Evolutionary conservation across 305 asterid species (phyloP).

Genomic region (Stenogyne calaminthoides): DNA sequence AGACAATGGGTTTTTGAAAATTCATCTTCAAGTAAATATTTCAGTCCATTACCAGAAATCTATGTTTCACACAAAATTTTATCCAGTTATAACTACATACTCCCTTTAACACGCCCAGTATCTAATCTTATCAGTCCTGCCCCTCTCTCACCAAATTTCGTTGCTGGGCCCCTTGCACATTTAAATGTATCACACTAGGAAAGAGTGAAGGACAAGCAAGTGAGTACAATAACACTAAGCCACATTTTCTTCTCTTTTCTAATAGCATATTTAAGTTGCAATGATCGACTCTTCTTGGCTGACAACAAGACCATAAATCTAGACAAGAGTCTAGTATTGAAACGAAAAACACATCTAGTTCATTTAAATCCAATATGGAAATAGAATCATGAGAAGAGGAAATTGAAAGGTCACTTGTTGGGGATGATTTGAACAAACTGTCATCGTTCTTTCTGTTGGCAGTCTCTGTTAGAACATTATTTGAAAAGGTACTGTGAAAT

Average conservation of each 20-base stretch:
- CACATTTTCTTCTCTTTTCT: background rate
- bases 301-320: background rate
- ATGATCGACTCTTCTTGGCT: background rate
- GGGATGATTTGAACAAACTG: background rate
- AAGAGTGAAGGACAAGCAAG: constrained; percentile 3
- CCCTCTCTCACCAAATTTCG: constrained; percentile 3
- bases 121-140: background rate
- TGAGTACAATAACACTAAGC: background rate
- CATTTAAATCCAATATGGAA: background rate
- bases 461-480: background rate
- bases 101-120: background rate
- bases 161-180: background rate
- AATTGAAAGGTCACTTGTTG: background rate
- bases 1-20: background rate
- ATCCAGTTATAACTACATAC: background rate
- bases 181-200: background rate
- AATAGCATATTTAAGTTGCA: background rate
- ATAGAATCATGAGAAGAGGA: background rate
- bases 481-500: background rate
- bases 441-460: background rate
- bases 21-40: background rate
- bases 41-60: constrained; percentile 3
- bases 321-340: background rate
- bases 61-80: background rate
- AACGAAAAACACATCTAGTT: background rate